Base-by-base conservation (phyloP, 345 rosid species). In the Lepidium sativum region DNA sequence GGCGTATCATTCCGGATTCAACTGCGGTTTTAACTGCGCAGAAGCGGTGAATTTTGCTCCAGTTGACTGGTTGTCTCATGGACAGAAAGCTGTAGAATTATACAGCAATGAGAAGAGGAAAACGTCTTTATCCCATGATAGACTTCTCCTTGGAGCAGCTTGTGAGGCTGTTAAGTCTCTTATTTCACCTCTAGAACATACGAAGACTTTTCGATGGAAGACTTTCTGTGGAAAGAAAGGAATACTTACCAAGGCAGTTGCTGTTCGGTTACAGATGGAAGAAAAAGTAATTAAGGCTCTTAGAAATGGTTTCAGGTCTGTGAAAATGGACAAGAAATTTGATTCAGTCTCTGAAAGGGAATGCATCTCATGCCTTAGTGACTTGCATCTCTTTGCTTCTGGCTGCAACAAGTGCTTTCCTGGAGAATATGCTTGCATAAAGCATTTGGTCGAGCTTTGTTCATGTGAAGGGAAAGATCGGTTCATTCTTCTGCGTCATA, bases 21-120 rank as follows among this genome's bases (percentile, higher is more conserved):
- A 86, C 79, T 78, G 87, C 54, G 97, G 98, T 16, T 92, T 89
- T 75, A 92, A 89, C 85, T 92, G 98, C 57, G 98, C 98, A 0
- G 98, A 92, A 79, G 98, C 97, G 9, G 98, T 92, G 33, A 92
- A 92, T 72, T 87, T 89, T 12, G 98, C 97, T 48, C 91, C 98
- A 7, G 83, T 92, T 77, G 95, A 92, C 71, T 92, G 98, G 98
- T 71, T 92, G 44, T 63, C 70, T 53, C 84, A 80, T 60, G 97
- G 98, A 44, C 98, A 87, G 74, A 73, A 73, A 60, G 96, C 98
- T 31, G 88, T 86, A 33, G 96, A 92, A 63, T 73, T 86, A 32
- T 92, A 89, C 60, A 82, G 95, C 58, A 29, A 77, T 63, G 96
- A 84, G 71, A 57, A 17, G 17, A 81, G 82, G 39, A 89, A 90